Evolutionary conservation across 495 filamentous ascomycete genomes (phyloP).

Genomic region (Tuber indicum): DNA sequence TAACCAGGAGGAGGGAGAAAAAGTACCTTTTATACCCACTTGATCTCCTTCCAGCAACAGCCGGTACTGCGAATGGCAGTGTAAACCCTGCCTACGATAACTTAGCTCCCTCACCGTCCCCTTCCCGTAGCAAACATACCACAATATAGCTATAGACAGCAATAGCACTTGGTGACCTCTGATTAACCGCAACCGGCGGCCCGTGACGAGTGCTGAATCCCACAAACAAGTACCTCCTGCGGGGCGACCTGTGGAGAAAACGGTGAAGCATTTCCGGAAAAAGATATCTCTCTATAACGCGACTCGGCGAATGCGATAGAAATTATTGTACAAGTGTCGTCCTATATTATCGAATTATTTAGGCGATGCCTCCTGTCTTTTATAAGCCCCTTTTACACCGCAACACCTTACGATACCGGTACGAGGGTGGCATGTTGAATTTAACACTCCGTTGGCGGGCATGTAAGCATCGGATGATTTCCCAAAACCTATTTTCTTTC

Average conservation of each 20-base stretch:
- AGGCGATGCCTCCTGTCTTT: not conserved
- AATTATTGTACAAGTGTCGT: not conserved
- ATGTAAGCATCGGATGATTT: not conserved
- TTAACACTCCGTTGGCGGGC: not conserved
- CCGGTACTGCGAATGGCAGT: constrained; percentile 33
- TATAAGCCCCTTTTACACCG: not conserved
- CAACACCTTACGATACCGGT: not conserved
- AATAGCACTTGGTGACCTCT: constrained; percentile 12
- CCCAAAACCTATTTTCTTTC: not conserved
- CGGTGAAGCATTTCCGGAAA: not conserved
- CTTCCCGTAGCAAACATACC: constrained; percentile 9
- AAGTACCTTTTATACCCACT: constrained; percentile 14
- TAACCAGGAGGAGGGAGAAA: not conserved
- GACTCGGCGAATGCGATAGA: not conserved
- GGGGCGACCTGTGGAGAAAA: not conserved
- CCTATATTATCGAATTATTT: not conserved
- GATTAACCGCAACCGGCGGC: not conserved
- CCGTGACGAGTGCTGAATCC: not conserved
- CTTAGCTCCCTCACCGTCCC: not conserved
- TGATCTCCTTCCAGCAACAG: constrained; percentile 15
- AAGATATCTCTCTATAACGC: not conserved
- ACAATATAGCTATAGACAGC: constrained; percentile 29
- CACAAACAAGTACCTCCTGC: not conserved
- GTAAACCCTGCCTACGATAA: constrained; percentile 19
- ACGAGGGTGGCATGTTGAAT: not conserved